Evolutionary conservation across 768 basidiomycete species (phyloP), one percentile per base, ranked within the genome.

Genomic region (Pisolithus tinctorius): DNA sequence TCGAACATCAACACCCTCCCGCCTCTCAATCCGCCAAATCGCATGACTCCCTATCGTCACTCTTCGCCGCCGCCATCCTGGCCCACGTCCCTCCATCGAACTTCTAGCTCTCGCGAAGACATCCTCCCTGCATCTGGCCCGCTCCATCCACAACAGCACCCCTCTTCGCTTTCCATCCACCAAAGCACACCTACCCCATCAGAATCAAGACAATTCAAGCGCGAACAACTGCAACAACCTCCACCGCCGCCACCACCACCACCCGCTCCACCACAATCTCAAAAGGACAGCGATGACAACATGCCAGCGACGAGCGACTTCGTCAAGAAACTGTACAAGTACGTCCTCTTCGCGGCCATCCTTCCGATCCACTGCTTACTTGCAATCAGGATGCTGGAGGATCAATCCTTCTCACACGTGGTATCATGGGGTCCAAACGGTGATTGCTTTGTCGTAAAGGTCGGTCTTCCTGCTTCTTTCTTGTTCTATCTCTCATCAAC

Each of bases 301-400:
- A 86, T 90, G 87, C 85, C 89, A 1, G 81, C 86, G n/a, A 88
- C 93, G 30, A 85, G 83, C 60, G 92, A 94, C 69, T 95, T 95
- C 65, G 92, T 94, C 58, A 93, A 93, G 74, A 94, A 93, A 66
- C 71, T 95, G 8, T 93, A 87, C 86, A 89, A 87, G 92, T 93
- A 41, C 54, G 79, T 70, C 1, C 44, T 25, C 37, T 16, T 34
- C 17, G 20, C 0, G 16, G 8, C 47, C 34, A 11, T 16, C 25
- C 2, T 34, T 36, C n/a, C 16, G n/a, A 46, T 44, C n/a, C 6
- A 7, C 1, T 23, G 23, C 41, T 50, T 10, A 25, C 43, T 4
- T 4, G n/a, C 3, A 29, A 41, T 10, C 59, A 93, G 92, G 65
- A 94, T 94, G 90, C 82, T 94, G 39, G 88, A 92, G 65, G 90